These are phyloP conservation scores for Solanum megistacrolobum DNA, from an alignment of 257 asterid genomes.

Conservation along the genomic window DNA sequence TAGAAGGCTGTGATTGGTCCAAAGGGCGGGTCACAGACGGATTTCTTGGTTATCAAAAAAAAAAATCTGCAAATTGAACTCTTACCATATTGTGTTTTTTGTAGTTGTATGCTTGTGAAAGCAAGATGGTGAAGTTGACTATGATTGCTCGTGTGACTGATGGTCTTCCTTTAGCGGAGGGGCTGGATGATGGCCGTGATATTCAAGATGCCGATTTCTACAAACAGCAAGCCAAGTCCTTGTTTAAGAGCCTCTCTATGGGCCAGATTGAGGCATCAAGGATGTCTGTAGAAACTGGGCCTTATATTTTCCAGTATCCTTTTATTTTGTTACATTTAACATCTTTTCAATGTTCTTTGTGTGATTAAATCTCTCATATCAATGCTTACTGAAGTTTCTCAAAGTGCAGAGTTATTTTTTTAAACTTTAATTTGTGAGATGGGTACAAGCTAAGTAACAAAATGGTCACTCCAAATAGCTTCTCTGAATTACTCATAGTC, in stretches of 20 bases:
- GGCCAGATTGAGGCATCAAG: constrained; percentile 85
- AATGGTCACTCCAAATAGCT: not conserved
- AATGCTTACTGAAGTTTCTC: not conserved
- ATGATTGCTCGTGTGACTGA: constrained; percentile 98
- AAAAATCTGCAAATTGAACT: not conserved
- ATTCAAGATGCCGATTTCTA: constrained; percentile 70
- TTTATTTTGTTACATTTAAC: not conserved
- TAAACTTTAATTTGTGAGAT: not conserved
- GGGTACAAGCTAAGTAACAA: not conserved
- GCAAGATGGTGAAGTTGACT: constrained; percentile 84
- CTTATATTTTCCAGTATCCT: constrained; percentile 95
- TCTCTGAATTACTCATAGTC: not conserved
- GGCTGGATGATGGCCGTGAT: constrained; percentile 93
- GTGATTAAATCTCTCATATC: not conserved
- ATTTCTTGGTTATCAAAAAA: too few relatives aligned
- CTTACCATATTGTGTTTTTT: not conserved
- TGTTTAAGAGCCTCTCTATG: constrained; percentile 82
- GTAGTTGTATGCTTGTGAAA: constrained; percentile 12
- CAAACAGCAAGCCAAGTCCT: constrained; percentile 80
- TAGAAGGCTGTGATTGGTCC: too few relatives aligned
- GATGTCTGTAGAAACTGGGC: constrained; percentile 92
- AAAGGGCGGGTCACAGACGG: too few relatives aligned
- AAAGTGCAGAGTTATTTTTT: not conserved
- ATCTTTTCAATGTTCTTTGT: not conserved
- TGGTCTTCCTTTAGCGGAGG: constrained; percentile 92